Percentiles rank a stretch among this genome's conserved stretches.
Conservation (phyloP, 139 green algal species). For the Picochlorum sp. region DNA sequence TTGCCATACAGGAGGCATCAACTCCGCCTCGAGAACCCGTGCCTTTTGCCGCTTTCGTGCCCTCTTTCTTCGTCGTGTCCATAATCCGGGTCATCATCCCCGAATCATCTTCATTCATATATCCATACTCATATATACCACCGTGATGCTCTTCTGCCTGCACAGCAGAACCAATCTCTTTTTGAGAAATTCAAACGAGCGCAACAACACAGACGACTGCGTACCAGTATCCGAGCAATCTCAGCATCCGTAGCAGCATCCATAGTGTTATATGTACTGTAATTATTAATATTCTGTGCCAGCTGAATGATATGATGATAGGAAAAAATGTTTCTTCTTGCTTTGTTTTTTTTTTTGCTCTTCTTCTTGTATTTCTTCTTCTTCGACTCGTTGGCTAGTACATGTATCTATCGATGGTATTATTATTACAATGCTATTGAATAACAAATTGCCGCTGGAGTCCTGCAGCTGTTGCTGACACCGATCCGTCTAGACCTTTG, state of each 20-base stretch:
- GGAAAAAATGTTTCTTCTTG: too few relatives aligned
- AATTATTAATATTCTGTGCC: background rate
- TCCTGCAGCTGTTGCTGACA: too few relatives aligned
- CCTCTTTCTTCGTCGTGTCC: slow-evolving; percentile 8
- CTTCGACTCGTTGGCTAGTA: too few relatives aligned
- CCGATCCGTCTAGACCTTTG: too few relatives aligned
- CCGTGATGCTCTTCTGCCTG: slow-evolving; percentile 4
- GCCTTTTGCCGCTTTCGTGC: background rate
- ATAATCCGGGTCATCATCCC: slow-evolving; percentile 27
- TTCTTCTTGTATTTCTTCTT: too few relatives aligned
- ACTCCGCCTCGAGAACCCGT: background rate
- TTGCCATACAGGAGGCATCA: background rate
- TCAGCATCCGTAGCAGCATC: slow-evolving; percentile 8
- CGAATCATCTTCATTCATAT: background rate
- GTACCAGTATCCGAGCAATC: slow-evolving; percentile 24
- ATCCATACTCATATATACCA: slow-evolving; percentile 4
- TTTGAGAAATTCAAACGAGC: background rate
- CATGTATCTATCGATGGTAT: too few relatives aligned
- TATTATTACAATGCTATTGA: too few relatives aligned
- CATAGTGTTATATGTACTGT: background rate
- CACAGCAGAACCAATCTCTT: background rate
- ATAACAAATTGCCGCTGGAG: too few relatives aligned
- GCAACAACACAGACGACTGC: background rate
- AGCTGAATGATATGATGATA: too few relatives aligned
- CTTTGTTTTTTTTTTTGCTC: too few relatives aligned